Base-by-base conservation (phyloP, 2,329 filamentous ascomycete genomes). In the Botryotinia calthae region DNA sequence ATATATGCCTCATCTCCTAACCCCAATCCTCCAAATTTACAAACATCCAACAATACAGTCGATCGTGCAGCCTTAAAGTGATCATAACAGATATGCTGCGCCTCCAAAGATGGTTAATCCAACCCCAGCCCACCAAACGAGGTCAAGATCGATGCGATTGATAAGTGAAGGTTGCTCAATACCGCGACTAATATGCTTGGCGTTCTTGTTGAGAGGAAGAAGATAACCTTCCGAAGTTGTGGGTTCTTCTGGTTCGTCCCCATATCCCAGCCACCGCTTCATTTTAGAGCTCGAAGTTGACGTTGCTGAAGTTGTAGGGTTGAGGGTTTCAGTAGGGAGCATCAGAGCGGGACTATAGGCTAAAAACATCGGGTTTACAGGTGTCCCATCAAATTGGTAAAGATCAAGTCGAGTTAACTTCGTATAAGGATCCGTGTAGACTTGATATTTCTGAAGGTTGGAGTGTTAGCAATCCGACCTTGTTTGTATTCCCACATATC, bases 301-400 rank as follows among this genome's bases (percentile, higher is more conserved):
- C 1, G 83, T 77, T 37, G 78, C 76, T 3, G 82, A 83, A 0
- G 83, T 74, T 31, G 78, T 79, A 1, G 90, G 88, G 78, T 92
- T 90, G 74, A 93, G 83, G 0, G 89, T 91, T 18, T 85, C 84
- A 4, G 90, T 92, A 2, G 91, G 90, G 9, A 93, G 86, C 90
- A 93, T 93, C 78, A 89, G 82, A 0, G 91, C 90, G 8, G 89
- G 87, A 20, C 82, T 85, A 79, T 86, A 88, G 75, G 86, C 87
- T 63, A 91, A 85, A 81, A 91, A 93, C 84, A 93, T 85, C 18
- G 91, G 90, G 76, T 90, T 87, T 82, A 92, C 83, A 18, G 89
- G 90, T 1, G 88, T 82, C 73, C 90, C 91, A 79, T 92, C 88
- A 77, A 86, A 88, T 77, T 86, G 81, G 81, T 85, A 90, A 63